Percentiles rank a stretch among this genome's conserved stretches.
These are phyloP conservation scores for Inga leiocalycina DNA, from an alignment of 306 rosid genomes.

Conservation along the genomic window DNA sequence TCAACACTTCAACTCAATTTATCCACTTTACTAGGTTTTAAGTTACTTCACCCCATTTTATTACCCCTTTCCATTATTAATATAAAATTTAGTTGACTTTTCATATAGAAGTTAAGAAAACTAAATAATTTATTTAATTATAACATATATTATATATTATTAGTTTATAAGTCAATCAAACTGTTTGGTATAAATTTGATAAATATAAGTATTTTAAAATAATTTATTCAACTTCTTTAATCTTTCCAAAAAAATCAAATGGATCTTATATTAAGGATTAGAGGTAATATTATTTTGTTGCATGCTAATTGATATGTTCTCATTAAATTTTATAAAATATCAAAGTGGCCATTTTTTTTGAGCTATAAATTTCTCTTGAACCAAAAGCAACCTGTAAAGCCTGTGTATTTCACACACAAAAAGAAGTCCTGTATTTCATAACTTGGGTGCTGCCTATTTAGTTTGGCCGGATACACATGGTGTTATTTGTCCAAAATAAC, in stretches of 20 bases:
- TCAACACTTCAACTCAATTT: background rate
- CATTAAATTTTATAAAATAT: background rate
- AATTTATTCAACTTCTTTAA: too few species aligned
- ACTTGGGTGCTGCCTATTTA: background rate
- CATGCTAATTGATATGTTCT: background rate
- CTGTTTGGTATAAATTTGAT: too few species aligned
- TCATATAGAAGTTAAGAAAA: rapidly evolving
- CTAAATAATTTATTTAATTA: too few species aligned
- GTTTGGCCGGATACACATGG: background rate
- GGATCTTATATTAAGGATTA: too few species aligned
- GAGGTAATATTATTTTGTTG: background rate
- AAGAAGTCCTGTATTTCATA: background rate
- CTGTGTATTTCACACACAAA: background rate
- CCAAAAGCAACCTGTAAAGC: background rate
- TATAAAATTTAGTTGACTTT: too few species aligned
- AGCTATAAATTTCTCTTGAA: background rate
- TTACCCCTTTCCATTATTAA: rapidly evolving
- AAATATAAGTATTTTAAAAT: too few species aligned
- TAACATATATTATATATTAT: too few species aligned
- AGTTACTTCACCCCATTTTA: background rate
- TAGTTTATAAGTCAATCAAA: too few species aligned
- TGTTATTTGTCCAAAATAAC: background rate
- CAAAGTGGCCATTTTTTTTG: background rate
- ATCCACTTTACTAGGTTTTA: background rate
- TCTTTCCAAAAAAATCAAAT: too few species aligned